Evolutionary conservation across 768 basidiomycete species (phyloP).

Genomic region (Podaxis rugospora): DNA sequence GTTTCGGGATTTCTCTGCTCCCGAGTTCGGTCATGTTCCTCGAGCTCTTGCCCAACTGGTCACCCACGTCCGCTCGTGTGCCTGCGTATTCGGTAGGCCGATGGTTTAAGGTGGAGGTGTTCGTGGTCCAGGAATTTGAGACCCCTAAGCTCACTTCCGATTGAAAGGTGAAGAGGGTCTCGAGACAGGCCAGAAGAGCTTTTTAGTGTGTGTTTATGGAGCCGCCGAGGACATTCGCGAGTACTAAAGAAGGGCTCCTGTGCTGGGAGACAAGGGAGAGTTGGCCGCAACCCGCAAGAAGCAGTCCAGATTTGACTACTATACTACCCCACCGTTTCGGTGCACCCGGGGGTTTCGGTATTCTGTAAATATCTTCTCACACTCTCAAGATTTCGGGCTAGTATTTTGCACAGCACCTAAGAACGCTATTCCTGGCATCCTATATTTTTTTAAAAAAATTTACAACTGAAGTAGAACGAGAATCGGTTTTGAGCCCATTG

Average conservation of each 20-base stretch:
- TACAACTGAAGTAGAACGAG: too few species aligned
- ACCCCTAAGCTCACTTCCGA: neutral
- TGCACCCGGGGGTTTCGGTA: too few species aligned
- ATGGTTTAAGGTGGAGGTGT: neutral
- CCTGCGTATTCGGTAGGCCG: neutral
- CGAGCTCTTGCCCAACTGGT: neutral
- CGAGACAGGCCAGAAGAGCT: neutral
- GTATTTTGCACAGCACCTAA: too few species aligned
- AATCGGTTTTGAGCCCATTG: too few species aligned
- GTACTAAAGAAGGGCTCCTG: neutral
- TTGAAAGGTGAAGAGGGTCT: neutral
- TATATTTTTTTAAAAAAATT: too few species aligned
- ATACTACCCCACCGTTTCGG: too few species aligned
- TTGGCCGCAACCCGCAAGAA: conserved; percentile 2
- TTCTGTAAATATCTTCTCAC: too few species aligned
- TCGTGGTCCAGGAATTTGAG: neutral
- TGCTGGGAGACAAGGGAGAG: conserved; percentile 3
- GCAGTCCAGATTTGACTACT: neutral
- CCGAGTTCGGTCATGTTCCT: conserved; percentile 15
- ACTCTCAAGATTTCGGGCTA: too few species aligned
- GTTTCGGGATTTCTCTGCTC: conserved; percentile 35
- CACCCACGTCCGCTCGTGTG: neutral
- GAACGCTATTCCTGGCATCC: too few species aligned
- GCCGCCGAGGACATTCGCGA: neutral
- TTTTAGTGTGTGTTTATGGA: neutral